Conservation (phyloP, 2,329 filamentous ascomycete species). For the Chaetomiaceae sp. region DNA sequence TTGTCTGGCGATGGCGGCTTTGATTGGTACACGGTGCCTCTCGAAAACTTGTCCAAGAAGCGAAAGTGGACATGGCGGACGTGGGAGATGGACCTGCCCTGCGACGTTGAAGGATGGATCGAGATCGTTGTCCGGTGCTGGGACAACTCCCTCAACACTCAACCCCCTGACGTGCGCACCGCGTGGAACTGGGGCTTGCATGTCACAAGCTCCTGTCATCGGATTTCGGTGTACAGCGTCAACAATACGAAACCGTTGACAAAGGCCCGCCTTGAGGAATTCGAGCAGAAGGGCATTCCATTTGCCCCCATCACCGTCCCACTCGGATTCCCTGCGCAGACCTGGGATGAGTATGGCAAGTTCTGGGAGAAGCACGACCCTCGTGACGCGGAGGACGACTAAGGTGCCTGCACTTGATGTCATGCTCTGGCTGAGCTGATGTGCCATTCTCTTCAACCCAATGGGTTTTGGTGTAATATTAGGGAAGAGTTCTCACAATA, state of each 20-base stretch:
- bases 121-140: constrained; percentile 56
- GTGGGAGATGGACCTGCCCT: constrained; percentile 59
- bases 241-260: constrained; percentile 47
- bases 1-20: constrained; percentile 58
- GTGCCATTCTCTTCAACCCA: too few relatives aligned
- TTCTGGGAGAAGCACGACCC: not conserved
- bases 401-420: too few relatives aligned
- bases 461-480: too few relatives aligned
- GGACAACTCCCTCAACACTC: constrained; percentile 59
- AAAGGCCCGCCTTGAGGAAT: constrained; percentile 43
- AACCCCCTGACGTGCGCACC: constrained; percentile 49
- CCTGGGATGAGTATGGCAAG: constrained; percentile 43
- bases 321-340: constrained; percentile 44
- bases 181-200: constrained; percentile 63
- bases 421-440: too few relatives aligned
- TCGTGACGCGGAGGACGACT: not conserved
- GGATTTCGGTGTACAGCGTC: constrained; percentile 58
- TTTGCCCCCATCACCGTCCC: constrained; percentile 53
- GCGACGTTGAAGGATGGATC: constrained; percentile 57
- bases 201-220: constrained; percentile 58
- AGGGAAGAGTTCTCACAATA: too few relatives aligned
- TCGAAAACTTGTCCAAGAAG: constrained; percentile 57
- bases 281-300: constrained; percentile 44
- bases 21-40: constrained; percentile 59
- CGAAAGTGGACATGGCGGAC: constrained; percentile 59